Evolutionary conservation across 1,139 yeast species (phyloP).

Genomic region (Blastobotrys apis): DNA sequence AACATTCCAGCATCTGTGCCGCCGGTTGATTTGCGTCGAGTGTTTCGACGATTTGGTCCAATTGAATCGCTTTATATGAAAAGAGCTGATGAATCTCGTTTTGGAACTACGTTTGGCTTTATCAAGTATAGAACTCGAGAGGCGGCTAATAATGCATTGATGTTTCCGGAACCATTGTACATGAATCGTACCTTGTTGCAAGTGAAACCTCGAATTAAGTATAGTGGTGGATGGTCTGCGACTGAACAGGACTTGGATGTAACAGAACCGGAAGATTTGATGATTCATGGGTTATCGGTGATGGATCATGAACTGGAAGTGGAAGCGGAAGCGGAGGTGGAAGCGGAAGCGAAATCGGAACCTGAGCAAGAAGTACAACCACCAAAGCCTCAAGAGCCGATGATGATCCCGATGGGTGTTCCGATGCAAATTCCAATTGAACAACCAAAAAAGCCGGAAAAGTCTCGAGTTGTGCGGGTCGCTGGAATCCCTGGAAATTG

Average conservation of each 20-base stretch:
- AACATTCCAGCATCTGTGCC: conserved; percentile 5
- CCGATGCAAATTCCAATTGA: background rate
- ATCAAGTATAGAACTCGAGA: conserved; percentile 2
- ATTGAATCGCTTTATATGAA: conserved; percentile 5
- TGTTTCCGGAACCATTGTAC: conserved; percentile 8
- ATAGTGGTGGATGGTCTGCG: too few species aligned
- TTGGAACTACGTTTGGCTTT: conserved; percentile 7
- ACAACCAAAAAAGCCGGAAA: background rate
- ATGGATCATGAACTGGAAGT: background rate
- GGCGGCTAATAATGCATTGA: conserved; percentile 7
- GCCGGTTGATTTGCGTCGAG: background rate
- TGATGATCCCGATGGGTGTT: background rate
- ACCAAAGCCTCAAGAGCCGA: background rate
- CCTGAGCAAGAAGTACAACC: background rate
- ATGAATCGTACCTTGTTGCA: conserved; percentile 5
- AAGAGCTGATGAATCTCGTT: background rate
- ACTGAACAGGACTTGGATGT: background rate
- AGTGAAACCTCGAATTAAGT: conserved; percentile 7
- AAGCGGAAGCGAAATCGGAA: background rate
- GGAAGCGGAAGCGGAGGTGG: background rate
- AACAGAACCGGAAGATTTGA: background rate
- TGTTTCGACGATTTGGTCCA: conserved; percentile 9
- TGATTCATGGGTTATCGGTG: too few species aligned
- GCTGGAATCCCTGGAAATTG: conserved; percentile 22
- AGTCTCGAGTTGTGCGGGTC: conserved; percentile 16